Evolutionary conservation across 1,284 basidiomycete genomes (phyloP).

Genomic region (Tausonia pullulans): DNA sequence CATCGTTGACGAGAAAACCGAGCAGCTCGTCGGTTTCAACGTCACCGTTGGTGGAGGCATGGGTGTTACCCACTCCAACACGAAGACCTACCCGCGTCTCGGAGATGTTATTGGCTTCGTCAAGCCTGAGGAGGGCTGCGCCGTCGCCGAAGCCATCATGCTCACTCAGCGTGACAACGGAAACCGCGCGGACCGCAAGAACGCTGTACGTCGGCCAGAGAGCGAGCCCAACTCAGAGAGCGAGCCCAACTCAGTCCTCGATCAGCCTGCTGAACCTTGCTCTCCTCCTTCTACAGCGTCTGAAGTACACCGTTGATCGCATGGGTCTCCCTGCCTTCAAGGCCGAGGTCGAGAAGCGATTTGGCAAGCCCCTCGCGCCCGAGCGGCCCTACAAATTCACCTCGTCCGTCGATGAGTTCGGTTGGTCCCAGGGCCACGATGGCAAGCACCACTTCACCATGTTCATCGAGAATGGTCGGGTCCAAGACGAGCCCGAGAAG

Average conservation of each 20-base stretch:
- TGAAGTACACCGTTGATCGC: constrained; percentile 96
- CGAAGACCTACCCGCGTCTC: constrained; percentile 93
- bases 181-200: constrained; percentile 70
- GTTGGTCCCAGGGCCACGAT: constrained; percentile 80
- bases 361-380: constrained; percentile 67
- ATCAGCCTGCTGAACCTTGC: too few species aligned
- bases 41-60: constrained; percentile 89
- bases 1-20: constrained; percentile 55
- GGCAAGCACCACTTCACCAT: constrained; percentile 85
- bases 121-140: constrained; percentile 70
- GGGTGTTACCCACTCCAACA: constrained; percentile 98
- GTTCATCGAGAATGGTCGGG: constrained; percentile 95
- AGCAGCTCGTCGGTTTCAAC: constrained; percentile 75
- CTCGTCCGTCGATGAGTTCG: constrained; percentile 85
- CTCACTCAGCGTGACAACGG: constrained; percentile 90
- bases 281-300: constrained; percentile 36
- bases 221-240: too few species aligned
- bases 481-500: constrained; percentile 76
- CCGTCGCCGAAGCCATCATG: constrained; percentile 87
- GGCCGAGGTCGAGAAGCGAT: constrained; percentile 75
- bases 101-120: constrained; percentile 88
- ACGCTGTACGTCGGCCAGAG: constrained; percentile 42
- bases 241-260: too few species aligned
- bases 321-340: constrained; percentile 81
- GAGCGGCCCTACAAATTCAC: constrained; percentile 72